These are phyloP conservation scores for Lathyrus sativus DNA, from an alignment of 306 rosid genomes.

Conservation along the genomic window DNA sequence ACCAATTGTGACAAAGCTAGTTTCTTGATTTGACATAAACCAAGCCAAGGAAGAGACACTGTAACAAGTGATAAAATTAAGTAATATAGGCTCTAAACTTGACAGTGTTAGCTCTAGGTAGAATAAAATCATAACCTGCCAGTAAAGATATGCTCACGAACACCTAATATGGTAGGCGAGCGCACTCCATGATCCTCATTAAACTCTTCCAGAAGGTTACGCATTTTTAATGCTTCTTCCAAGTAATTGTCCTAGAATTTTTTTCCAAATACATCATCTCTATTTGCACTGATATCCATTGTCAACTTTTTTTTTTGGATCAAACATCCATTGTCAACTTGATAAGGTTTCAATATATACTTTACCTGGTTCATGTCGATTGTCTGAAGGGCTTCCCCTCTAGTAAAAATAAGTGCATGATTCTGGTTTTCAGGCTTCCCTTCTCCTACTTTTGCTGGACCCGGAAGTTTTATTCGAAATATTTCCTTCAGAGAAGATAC, in stretches of 20 bases:
- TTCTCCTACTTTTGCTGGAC: constrained; percentile 89
- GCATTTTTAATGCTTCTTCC: constrained; percentile 98
- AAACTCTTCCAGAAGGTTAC: constrained; percentile 96
- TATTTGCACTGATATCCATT: constrained; percentile 34
- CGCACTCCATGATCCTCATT: constrained; percentile 91
- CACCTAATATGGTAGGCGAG: constrained; percentile 87
- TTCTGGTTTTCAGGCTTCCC: constrained; percentile 99
- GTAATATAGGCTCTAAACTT: constrained; percentile 16
- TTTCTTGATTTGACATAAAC: constrained; percentile 99
- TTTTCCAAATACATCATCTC: constrained; percentile 32
- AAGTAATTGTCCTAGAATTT: constrained; percentile 80
- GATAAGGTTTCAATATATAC: constrained; percentile 32
- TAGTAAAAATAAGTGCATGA: constrained; percentile 88
- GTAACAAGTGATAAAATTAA: constrained; percentile 41
- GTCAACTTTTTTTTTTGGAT: too few relatives aligned
- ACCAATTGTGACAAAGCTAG: constrained; percentile 93
- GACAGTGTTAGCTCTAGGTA: constrained; percentile 22
- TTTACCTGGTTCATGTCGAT: constrained; percentile 97
- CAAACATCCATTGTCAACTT: constrained; percentile 29
- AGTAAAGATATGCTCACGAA: constrained; percentile 95
- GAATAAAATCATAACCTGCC: constrained; percentile 68
- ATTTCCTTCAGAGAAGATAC: constrained; percentile 65
- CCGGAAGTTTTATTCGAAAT: constrained; percentile 90
- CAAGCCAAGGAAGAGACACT: constrained; percentile 99
- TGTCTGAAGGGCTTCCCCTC: constrained; percentile 96